Evolutionary conservation across 352 stramenopile species (phyloP).

Genomic region (Phytophthora cactorum): DNA sequence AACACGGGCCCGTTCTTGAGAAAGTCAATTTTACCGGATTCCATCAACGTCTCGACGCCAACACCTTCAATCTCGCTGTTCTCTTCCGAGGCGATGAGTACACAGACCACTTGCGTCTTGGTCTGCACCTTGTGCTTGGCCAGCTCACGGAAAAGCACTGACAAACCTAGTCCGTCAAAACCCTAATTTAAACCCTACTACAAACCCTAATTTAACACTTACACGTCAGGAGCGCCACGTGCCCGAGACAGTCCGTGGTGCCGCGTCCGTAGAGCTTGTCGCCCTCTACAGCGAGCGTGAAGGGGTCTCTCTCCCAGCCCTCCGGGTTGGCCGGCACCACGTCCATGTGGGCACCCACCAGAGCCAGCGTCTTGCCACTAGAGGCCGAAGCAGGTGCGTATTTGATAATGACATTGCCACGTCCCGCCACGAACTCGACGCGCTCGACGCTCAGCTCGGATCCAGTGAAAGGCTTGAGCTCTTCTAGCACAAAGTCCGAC

Average conservation of each 20-base stretch:
- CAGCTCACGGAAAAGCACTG: constrained; percentile 71
- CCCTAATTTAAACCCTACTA: constrained; percentile 7
- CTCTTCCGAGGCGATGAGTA: constrained; percentile 93
- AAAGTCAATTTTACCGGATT: constrained; percentile 90
- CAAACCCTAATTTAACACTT: constrained; percentile 9
- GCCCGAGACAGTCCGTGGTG: constrained; percentile 93
- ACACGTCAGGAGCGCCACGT: constrained; percentile 93
- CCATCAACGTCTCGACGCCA: constrained; percentile 90
- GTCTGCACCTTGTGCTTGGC: constrained; percentile 78
- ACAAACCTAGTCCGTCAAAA: background rate
- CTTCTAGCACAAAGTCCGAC: constrained; percentile 87
- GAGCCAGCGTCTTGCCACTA: constrained; percentile 76
- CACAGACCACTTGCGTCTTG: constrained; percentile 81
- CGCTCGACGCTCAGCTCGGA: constrained; percentile 72
- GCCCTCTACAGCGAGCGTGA: constrained; percentile 87
- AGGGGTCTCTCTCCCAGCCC: constrained; percentile 89
- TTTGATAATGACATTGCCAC: constrained; percentile 93
- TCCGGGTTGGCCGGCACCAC: constrained; percentile 94
- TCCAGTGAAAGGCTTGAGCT: constrained; percentile 83
- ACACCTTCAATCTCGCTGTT: constrained; percentile 85
- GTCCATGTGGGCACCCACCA: constrained; percentile 92
- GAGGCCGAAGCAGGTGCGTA: constrained; percentile 63
- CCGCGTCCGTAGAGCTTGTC: constrained; percentile 93
- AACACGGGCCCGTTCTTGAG: constrained; percentile 93
- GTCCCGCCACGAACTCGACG: constrained; percentile 82